phyloP scores from a whole-genome alignment of 148 eudicot species.

The Arctostaphylos glauca region DNA sequence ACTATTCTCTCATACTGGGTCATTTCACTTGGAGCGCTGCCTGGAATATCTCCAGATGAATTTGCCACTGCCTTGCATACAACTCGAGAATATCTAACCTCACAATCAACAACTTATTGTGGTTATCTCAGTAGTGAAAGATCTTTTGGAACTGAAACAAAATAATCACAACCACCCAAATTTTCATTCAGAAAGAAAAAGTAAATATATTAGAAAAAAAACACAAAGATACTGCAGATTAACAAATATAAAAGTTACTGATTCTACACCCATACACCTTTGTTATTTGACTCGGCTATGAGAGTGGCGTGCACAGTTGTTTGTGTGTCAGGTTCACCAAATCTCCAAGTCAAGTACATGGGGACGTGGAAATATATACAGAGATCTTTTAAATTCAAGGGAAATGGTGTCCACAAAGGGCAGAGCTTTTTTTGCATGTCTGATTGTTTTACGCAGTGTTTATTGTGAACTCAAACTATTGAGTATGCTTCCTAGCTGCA shows the following conservation, averaged over 20 bases:
- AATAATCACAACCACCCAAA: background rate
- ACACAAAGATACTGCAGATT: background rate
- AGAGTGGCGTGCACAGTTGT: no score
- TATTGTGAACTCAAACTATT: no score
- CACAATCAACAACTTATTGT: conserved; percentile 14
- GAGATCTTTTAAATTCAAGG: no score
- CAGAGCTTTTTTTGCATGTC: no score
- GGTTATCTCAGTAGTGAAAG: background rate
- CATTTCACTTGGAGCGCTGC: conserved; percentile 42
- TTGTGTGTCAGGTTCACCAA: no score
- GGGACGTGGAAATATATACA: no score
- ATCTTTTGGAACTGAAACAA: background rate
- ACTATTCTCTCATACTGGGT: conserved; percentile 81
- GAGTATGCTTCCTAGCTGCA: no score
- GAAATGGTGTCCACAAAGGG: no score
- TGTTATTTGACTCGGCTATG: no score
- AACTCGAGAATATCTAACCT: conserved; percentile 46
- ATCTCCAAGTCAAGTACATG: no score
- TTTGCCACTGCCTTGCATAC: conserved; percentile 79
- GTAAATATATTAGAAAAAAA: background rate
- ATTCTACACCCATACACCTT: no score
- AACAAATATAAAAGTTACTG: background rate
- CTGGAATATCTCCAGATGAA: conserved; percentile 71
- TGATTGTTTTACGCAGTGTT: no score
- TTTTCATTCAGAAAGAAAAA: background rate